Evolutionary conservation across 495 filamentous ascomycete genomes (phyloP), one percentile per base, ranked within the genome.

Genomic region (Ascodesmis nigricans): DNA sequence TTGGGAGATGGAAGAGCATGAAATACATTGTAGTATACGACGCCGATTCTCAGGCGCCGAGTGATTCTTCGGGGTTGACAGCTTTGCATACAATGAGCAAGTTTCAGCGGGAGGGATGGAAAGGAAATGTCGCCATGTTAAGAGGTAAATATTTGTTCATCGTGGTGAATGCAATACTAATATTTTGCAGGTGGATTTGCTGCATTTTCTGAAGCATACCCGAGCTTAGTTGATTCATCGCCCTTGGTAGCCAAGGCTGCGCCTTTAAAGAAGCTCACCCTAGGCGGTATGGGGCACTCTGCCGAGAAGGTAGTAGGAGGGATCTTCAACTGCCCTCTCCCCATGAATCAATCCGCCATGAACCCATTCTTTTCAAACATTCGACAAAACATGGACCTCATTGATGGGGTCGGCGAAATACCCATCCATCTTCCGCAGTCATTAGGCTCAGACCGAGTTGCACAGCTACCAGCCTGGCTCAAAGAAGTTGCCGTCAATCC

Each of bases 341-440:
- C 87, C 9, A 60, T 63, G 15, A 63, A 73, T 35, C 59, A 60
- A 34, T 61, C 63, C 36, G 64, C 69, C 1, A 63, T 68, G 9
- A 92, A 90, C 46, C 83, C 90, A 0, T 95, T 97, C 55, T 97
- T 95, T 56, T 68, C 69, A 36, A 93, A 92, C 41, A 95, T 97
- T 44, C 67, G 90, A 18, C 87, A 95, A 54, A 91, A 97, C 41
- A 87, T 91, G 70, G 87, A 97, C 50, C 56, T 97, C 25, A 70
- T 91, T 29, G 83, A 77, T 35, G 87, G 87, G 16, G 87, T 97
- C 26, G 87, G 87, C 0, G 83, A 91, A 48, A 72, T 95, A 45
- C 59, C 79, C 21, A 52, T 97, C 29, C 66, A 72, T 31, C 53
- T 75, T 29, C 87, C 87, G 0, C 45, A 64, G 23, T 55, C 55